Percentiles rank a stretch among this genome's conserved stretches.
phyloP scores from a whole-genome alignment of 495 filamentous ascomycete species.

The Podospora sp. region DNA sequence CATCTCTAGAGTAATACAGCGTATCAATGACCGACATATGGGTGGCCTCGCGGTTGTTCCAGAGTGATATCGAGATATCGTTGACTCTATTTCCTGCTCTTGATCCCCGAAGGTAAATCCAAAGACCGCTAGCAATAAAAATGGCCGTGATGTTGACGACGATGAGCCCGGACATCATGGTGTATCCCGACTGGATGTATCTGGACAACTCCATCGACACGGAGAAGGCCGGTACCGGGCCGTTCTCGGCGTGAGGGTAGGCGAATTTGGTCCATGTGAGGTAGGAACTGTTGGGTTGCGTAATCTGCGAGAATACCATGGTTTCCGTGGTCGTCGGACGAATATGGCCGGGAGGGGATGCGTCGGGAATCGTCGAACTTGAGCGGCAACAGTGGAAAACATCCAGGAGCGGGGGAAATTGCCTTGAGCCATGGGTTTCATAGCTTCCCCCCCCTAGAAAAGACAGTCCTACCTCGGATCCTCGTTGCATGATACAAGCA shows the following conservation, averaged over 20 bases:
- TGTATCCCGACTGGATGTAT: neutral
- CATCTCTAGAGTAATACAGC: neutral
- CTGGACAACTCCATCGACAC: neutral
- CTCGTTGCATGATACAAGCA: neutral
- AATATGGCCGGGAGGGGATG: neutral
- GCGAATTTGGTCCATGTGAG: neutral
- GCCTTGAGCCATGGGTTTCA: neutral
- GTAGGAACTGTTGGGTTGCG: neutral
- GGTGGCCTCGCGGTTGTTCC: conserved; percentile 2
- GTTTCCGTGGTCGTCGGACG: neutral
- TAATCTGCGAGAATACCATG: conserved; percentile 4
- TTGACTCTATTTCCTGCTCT: neutral
- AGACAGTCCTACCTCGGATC: neutral
- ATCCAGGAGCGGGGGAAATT: neutral
- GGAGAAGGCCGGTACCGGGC: neutral
- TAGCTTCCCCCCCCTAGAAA: neutral
- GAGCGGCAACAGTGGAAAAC: neutral
- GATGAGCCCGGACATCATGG: neutral
- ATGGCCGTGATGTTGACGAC: conserved; percentile 4
- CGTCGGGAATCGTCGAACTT: too few relatives aligned
- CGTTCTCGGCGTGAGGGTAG: neutral
- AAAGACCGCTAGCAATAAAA: neutral
- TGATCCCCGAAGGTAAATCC: neutral
- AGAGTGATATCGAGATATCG: neutral
- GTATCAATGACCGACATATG: neutral